Conservation (phyloP, 2,329 filamentous ascomycete species). For the Fusarium sp. region DNA sequence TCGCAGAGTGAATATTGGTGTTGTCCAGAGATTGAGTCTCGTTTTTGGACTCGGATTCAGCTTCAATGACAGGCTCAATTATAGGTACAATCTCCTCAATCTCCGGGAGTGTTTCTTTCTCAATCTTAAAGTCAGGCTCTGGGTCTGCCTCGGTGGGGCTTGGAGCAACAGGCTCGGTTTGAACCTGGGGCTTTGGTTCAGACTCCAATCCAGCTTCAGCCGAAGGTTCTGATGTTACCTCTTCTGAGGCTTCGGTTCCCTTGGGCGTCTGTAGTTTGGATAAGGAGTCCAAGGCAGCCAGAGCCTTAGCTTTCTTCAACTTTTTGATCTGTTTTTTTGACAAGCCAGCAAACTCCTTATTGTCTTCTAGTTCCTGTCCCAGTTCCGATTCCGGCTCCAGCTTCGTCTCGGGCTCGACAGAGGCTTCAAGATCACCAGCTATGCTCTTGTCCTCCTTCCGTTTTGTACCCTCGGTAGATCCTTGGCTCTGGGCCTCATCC, state of each 20-base stretch:
- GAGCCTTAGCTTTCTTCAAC: conserved; percentile 40
- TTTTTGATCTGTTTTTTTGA: conserved; percentile 46
- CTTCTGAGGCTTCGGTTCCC: conserved; percentile 27
- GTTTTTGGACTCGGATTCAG: conserved; percentile 45
- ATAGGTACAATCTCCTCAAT: conserved; percentile 44
- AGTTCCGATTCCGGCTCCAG: conserved; percentile 32
- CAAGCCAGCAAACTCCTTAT: conserved; percentile 42
- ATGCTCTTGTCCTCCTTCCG: conserved; percentile 33
- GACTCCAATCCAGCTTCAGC: conserved; percentile 37
- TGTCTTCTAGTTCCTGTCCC: conserved; percentile 36
- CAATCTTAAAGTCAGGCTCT: conserved; percentile 33
- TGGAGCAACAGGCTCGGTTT: conserved; percentile 23
- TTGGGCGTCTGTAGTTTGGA: conserved; percentile 30
- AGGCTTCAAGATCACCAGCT: conserved; percentile 29
- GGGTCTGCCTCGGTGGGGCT: conserved; percentile 17
- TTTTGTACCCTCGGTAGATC: conserved; percentile 30
- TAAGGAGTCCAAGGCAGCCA: conserved; percentile 35
- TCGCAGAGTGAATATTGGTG: conserved; percentile 23
- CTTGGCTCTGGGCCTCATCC: conserved; percentile 39
- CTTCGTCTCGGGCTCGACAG: conserved; percentile 33
- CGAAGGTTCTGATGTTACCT: conserved; percentile 28
- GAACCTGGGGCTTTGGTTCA: conserved; percentile 25
- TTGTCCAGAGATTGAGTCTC: conserved; percentile 40
- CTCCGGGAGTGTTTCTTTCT: conserved; percentile 37
- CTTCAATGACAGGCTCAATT: conserved; percentile 46